Evolutionary conservation across 257 asterid genomes (phyloP).

Genomic region (Thymus mandschuricus): DNA sequence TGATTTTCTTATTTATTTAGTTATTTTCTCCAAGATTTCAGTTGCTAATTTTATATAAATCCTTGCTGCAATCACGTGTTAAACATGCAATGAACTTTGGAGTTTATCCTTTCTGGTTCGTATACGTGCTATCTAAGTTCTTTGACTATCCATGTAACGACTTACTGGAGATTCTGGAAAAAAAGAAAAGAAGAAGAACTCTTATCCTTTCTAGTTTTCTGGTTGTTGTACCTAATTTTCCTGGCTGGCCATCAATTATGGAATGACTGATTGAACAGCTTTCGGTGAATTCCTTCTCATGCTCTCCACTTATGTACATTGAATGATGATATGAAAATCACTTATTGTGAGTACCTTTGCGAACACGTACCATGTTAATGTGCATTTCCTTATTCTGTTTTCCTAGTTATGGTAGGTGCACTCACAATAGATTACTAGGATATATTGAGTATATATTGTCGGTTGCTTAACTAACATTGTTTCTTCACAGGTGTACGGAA

Average conservation of each 20-base stretch:
- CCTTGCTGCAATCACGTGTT: not conserved
- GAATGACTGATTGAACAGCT: conserved; percentile 7
- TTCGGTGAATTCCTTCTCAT: conserved; percentile 14
- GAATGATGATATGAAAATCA: not conserved
- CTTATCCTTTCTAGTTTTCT: not conserved
- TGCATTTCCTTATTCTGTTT: no score
- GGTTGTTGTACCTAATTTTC: not conserved
- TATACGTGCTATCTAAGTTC: conserved; percentile 2
- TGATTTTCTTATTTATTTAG: not conserved
- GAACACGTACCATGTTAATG: no score
- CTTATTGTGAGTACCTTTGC: no score
- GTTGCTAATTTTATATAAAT: conserved; percentile 7
- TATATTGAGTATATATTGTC: conserved; percentile 12
- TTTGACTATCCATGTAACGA: conserved; percentile 10
- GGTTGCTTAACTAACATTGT: conserved; percentile 28
- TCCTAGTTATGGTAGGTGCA: no score
- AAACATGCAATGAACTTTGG: not conserved
- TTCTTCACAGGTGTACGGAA: conserved; percentile 57
- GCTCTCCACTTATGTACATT: not conserved
- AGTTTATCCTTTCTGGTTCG: conserved; percentile 15
- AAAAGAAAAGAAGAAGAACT: not conserved
- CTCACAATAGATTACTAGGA: no score
- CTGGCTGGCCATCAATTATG: not conserved
- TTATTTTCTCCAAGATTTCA: conserved; percentile 21
- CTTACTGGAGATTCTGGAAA: conserved; percentile 19